Conservation (phyloP, 2,329 filamentous ascomycete genomes). For the Sclerotinia subarctica region DNA sequence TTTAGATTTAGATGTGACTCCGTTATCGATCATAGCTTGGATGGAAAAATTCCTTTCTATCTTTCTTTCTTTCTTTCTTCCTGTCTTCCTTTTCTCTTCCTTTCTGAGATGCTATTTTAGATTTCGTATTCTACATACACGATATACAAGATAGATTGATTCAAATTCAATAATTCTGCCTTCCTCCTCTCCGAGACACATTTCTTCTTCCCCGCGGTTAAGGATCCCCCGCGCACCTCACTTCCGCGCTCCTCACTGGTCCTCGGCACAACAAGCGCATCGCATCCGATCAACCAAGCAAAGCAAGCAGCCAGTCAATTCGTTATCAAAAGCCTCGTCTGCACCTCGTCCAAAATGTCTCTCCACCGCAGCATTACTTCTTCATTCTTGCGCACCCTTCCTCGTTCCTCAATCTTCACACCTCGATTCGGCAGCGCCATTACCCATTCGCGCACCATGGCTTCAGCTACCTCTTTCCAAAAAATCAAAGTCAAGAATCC, state of each 20-base stretch:
- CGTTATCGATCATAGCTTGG: constrained; percentile 13
- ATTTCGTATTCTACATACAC: neutral
- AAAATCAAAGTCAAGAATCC: constrained; percentile 99
- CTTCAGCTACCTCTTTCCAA: constrained; percentile 48
- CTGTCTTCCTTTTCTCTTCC: neutral
- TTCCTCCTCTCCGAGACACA: neutral
- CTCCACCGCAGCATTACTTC: constrained; percentile 13
- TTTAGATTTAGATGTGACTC: neutral
- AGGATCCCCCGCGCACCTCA: neutral
- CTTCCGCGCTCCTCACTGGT: neutral
- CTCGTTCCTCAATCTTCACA: constrained; percentile 11
- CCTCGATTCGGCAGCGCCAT: constrained; percentile 29
- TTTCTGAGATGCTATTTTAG: neutral
- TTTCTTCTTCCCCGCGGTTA: constrained; percentile 10
- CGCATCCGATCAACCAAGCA: neutral
- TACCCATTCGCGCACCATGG: constrained; percentile 50
- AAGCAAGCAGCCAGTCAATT: neutral
- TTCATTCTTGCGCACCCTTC: constrained; percentile 5
- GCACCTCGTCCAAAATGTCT: constrained; percentile 4
- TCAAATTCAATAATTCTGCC: neutral
- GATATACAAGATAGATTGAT: neutral
- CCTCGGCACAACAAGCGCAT: constrained; percentile 11
- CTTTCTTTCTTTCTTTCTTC: neutral
- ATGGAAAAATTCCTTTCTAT: constrained; percentile 1
- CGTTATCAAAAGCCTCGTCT: neutral